Conservation (phyloP, 1,284 basidiomycete genomes). For the Cutaneotrichosporon sp. region DNA sequence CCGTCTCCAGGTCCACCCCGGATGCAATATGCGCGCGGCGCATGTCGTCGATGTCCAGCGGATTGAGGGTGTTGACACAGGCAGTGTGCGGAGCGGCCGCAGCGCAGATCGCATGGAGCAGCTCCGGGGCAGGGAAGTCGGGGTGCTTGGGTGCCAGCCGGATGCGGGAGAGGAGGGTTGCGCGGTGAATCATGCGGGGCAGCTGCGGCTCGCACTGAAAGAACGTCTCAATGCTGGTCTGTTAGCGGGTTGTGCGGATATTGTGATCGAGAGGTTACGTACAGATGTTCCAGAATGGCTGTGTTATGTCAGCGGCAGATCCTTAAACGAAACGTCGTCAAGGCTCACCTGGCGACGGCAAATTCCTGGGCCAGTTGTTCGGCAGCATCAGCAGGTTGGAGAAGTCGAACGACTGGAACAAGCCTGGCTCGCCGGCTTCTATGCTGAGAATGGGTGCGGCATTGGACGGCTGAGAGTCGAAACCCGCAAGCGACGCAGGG, state of each 20-base stretch:
- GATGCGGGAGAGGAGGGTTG: slow-evolving; percentile 49
- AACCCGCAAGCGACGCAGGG: slow-evolving; percentile 4
- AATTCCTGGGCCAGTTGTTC: slow-evolving; percentile 42
- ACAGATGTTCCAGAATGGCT: slow-evolving; percentile 14
- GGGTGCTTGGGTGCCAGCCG: slow-evolving; percentile 51
- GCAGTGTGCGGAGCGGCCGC: slow-evolving; percentile 50
- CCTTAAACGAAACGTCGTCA: background rate
- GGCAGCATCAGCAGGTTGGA: slow-evolving; percentile 40
- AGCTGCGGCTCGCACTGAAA: slow-evolving; percentile 48
- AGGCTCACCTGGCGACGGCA: slow-evolving; percentile 40
- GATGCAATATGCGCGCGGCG: slow-evolving; percentile 27
- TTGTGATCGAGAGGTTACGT: background rate
- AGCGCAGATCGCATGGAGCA: slow-evolving; percentile 56
- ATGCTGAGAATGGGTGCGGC: slow-evolving; percentile 16
- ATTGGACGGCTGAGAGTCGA: slow-evolving; percentile 11
- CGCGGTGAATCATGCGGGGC: slow-evolving; percentile 49
- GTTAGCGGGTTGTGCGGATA: background rate
- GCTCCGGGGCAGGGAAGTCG: slow-evolving; percentile 52
- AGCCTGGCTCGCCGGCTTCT: slow-evolving; percentile 19
- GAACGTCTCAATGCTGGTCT: slow-evolving; percentile 43
- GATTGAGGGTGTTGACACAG: slow-evolving; percentile 38
- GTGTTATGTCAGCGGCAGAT: background rate
- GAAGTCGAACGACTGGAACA: slow-evolving; percentile 32
- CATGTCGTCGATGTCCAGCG: slow-evolving; percentile 33
- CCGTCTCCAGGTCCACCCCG: slow-evolving; percentile 34